phyloP scores from a whole-genome alignment of 257 asterid genomes.

The Jacaranda mimosifolia region DNA sequence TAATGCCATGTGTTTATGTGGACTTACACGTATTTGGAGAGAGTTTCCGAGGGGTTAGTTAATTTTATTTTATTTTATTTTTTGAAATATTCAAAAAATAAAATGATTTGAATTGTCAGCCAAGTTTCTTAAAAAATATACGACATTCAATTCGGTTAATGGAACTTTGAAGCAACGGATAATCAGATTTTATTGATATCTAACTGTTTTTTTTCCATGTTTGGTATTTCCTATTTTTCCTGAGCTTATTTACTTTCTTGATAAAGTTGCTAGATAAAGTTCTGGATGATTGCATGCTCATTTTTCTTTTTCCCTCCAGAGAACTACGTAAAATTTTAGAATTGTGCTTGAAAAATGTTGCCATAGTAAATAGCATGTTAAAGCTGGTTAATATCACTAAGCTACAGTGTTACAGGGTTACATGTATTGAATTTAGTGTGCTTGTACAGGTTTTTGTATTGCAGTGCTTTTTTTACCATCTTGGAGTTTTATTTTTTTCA shows the following conservation, averaged over 20 bases:
- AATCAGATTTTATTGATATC: neutral
- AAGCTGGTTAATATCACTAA: neutral
- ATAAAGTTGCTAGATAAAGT: constrained; percentile 9
- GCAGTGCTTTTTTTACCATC: constrained; percentile 5
- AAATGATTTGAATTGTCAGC: constrained; percentile 4
- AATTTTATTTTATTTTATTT: neutral
- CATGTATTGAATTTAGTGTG: neutral
- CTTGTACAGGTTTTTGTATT: neutral
- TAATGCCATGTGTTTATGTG: neutral
- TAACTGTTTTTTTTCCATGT: constrained; percentile 7
- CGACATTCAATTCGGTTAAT: constrained; percentile 16
- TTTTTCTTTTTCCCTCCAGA: constrained; percentile 2
- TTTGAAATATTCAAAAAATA: neutral
- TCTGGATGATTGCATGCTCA: constrained; percentile 1
- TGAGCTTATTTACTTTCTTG: neutral
- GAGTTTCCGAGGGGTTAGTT: neutral
- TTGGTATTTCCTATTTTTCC: constrained; percentile 25
- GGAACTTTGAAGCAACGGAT: constrained; percentile 21
- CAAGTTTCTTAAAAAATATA: neutral
- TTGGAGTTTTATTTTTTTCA: constrained; percentile 2
- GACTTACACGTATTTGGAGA: neutral
- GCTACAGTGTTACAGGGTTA: constrained; percentile 7
- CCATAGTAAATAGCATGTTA: neutral
- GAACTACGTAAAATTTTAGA: neutral
- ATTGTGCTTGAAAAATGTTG: constrained; percentile 10